Conservation (phyloP, 2,329 filamentous ascomycete species). For the Didymella keratinophila region DNA sequence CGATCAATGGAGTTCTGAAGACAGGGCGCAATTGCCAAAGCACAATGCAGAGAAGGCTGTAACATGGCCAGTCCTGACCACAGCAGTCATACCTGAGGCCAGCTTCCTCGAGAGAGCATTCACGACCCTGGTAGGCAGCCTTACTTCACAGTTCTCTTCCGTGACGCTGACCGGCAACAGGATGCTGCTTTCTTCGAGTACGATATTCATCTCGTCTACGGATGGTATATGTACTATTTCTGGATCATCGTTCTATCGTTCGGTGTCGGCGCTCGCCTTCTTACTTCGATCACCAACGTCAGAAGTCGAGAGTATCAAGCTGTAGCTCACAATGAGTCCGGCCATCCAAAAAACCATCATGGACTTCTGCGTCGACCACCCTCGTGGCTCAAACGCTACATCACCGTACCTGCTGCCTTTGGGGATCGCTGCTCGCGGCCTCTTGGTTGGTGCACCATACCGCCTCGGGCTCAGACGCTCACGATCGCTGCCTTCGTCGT, state of each 20-base stretch:
- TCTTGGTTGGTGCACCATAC: conserved; percentile 56
- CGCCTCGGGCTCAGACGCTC: conserved; percentile 58
- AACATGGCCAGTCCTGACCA: conserved; percentile 23
- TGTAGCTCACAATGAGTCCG: conserved; percentile 6
- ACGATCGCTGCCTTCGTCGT: conserved; percentile 56
- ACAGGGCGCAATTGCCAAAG: conserved; percentile 25
- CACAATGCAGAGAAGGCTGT: conserved; percentile 34
- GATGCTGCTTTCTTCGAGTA: conserved; percentile 39
- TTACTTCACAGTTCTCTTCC: not conserved
- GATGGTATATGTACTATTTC: conserved; percentile 46
- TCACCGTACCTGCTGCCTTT: conserved; percentile 56
- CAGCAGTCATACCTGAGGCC: conserved; percentile 34
- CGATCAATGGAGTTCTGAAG: conserved; percentile 31
- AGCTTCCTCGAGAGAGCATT: conserved; percentile 38
- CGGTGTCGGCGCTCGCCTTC: conserved; percentile 35
- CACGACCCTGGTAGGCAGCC: conserved; percentile 37
- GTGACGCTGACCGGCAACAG: conserved; percentile 22
- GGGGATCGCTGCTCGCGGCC: conserved; percentile 53
- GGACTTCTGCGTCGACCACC: conserved; percentile 10
- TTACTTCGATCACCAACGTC: conserved; percentile 24
- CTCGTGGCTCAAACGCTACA: conserved; percentile 38
- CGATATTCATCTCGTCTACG: conserved; percentile 42
- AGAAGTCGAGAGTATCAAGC: conserved; percentile 6
- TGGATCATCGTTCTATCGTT: conserved; percentile 39
- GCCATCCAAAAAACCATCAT: not conserved